Base-by-base conservation (phyloP, 2,329 filamentous ascomycete genomes). In the Pseudogymnoascus verrucosus region DNA sequence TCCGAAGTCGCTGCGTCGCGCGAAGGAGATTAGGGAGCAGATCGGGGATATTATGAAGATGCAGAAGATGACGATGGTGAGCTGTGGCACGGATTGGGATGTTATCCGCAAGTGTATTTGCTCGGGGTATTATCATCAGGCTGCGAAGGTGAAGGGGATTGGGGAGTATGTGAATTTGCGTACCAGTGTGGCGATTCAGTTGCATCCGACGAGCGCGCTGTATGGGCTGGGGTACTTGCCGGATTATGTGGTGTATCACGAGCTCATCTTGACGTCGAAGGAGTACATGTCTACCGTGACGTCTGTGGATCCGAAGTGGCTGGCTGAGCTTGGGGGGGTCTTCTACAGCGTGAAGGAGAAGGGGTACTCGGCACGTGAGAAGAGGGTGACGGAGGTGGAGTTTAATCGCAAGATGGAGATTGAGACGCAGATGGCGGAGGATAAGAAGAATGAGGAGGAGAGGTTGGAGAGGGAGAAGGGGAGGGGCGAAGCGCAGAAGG, bases 231-330 rank as follows among this genome's bases (percentile, higher is more conserved):
- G 95, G 3, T 96, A 96, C 75, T 84, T 96, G 23, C 95, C 96
- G 1, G 95, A 99, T 74, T 98, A 98, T 72, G 91, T 99, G 62
- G 87, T 99, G 44, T 99, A 99, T 76, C 95, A 99, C 79, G 95
- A 99, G 76, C 84, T 99, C 64, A 96, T 99, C 70, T 85, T 99
- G 65, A 99, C 95, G 0, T 91, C 88, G 64, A 97, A 96, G 74
- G 95, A 98, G 74, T 99, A 98, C 79, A 97, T 99, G 87, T 96
- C 91, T 2, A 96, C 91, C 4, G 95, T 99, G 8, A 99, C 95
- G 4, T 86, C 91, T 1, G 95, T 99, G 1, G 95, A 99, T 74
- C 93, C 95, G 62, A 91, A 96, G 74, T 99, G 95, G 95, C 84
- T 99, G 42, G 95, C 95, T 5, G 95, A 99, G 74, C 81, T 99